Conservation (phyloP, 345 rosid genomes). For the Lumnitzera littorea region DNA sequence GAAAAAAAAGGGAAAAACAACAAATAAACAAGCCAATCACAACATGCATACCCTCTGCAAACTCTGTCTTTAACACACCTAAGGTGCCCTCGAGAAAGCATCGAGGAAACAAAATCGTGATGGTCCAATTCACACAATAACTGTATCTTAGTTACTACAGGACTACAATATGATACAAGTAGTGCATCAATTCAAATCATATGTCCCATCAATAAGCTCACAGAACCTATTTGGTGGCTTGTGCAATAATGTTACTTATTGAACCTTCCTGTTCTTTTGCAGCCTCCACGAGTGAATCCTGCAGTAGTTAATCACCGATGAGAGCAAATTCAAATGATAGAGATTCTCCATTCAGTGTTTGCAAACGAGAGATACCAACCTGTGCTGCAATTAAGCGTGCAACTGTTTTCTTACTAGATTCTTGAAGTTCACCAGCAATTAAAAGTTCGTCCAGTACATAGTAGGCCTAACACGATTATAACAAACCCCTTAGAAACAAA, state of each 20-base stretch:
- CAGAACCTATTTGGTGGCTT: constrained; percentile 67
- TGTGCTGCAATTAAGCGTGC: constrained; percentile 84
- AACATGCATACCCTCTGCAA: too few relatives aligned
- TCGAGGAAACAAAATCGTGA: too few relatives aligned
- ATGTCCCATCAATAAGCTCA: not conserved
- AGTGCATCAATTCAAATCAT: too few relatives aligned
- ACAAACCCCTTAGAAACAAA: constrained; percentile 2
- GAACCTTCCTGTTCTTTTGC: constrained; percentile 93
- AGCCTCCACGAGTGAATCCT: constrained; percentile 92
- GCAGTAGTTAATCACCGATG: not conserved
- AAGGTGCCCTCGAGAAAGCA: too few relatives aligned
- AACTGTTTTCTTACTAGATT: constrained; percentile 87
- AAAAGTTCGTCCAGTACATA: constrained; percentile 85
- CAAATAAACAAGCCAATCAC: too few relatives aligned
- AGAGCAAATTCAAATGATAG: too few relatives aligned
- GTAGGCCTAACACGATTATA: constrained; percentile 52
- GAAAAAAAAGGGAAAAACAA: too few relatives aligned
- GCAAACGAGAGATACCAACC: constrained; percentile 26
- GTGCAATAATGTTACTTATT: constrained; percentile 82
- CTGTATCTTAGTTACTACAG: too few relatives aligned
- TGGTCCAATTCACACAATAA: too few relatives aligned
- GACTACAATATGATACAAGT: too few relatives aligned
- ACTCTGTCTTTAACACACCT: too few relatives aligned
- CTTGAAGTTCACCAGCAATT: constrained; percentile 96
- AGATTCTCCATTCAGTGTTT: not conserved